These are phyloP conservation scores for Mollisiaceae sp. DNA, from an alignment of 2,329 filamentous ascomycete species.

Conservation along the genomic window DNA sequence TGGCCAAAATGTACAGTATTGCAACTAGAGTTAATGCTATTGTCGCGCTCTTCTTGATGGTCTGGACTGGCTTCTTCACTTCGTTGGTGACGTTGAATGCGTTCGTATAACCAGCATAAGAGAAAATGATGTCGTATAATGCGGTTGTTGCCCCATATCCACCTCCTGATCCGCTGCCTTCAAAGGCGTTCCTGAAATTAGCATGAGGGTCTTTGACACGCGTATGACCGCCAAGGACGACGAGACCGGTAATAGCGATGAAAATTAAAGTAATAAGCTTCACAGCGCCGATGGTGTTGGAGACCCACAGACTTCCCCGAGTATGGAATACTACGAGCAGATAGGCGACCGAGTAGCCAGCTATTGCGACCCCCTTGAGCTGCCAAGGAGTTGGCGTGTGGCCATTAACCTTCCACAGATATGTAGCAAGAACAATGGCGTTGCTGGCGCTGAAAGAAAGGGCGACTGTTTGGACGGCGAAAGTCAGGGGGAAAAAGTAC, in stretches of 20 bases:
- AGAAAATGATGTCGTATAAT: conserved; percentile 62
- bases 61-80: conserved; percentile 62
- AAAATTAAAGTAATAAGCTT: conserved; percentile 26
- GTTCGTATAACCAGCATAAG: conserved; percentile 62
- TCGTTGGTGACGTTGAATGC: conserved; percentile 67
- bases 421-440: too few relatives aligned
- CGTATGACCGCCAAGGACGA: conserved; percentile 63
- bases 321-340: too few relatives aligned
- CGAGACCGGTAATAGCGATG: conserved; percentile 63
- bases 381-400: too few relatives aligned
- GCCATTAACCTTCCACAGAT: too few relatives aligned
- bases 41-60: conserved; percentile 55
- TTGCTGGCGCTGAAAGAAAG: too few relatives aligned
- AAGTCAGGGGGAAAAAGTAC: conserved; percentile 67
- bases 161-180: conserved; percentile 49
- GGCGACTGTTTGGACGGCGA: conserved; percentile 66
- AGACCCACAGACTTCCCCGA: too few relatives aligned
- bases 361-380: too few relatives aligned
- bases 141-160: conserved; percentile 60
- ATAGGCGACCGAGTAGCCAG: too few relatives aligned
- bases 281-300: not conserved
- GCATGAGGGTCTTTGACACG: conserved; percentile 53
- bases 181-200: conserved; percentile 62
- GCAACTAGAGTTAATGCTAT: conserved; percentile 56
- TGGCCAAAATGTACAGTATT: conserved; percentile 60